phyloP scores from a whole-genome alignment of 2,329 filamentous ascomycete genomes.

The Rhexocercosporidium sp. region DNA sequence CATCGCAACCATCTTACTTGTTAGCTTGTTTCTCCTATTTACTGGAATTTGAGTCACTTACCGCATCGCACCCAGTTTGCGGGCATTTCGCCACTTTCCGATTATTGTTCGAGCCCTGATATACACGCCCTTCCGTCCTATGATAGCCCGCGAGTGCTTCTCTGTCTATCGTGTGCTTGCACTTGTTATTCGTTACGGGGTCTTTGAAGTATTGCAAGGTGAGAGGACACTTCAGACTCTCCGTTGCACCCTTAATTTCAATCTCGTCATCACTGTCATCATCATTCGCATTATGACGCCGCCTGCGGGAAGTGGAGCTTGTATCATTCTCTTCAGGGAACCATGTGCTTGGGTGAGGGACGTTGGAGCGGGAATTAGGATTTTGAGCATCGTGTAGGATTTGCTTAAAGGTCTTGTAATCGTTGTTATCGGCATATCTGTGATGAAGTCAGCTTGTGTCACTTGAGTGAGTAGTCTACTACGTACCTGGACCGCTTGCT shows the following conservation, averaged over 20 bases:
- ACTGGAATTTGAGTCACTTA: constrained; percentile 40
- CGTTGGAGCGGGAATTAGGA: constrained; percentile 55
- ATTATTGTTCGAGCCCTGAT: not conserved
- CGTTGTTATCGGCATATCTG: constrained; percentile 63
- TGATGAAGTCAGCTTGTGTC: constrained; percentile 11
- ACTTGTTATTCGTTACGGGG: constrained; percentile 69
- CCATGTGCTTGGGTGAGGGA: constrained; percentile 65
- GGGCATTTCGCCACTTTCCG: constrained; percentile 60
- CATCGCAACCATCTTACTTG: constrained; percentile 52
- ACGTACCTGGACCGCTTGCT: constrained; percentile 49
- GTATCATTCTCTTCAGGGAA: constrained; percentile 49
- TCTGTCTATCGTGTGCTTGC: constrained; percentile 76
- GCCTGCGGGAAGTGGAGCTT: constrained; percentile 17
- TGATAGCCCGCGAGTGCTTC: constrained; percentile 60
- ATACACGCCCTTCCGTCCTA: constrained; percentile 20
- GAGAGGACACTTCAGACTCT: constrained; percentile 72
- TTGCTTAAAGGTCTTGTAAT: constrained; percentile 65
- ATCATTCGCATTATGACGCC: constrained; percentile 21
- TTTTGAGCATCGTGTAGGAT: constrained; percentile 66
- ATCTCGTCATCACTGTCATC: constrained; percentile 71
- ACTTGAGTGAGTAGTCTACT: not conserved
- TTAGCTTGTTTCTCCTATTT: constrained; percentile 1
- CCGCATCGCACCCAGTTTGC: constrained; percentile 66
- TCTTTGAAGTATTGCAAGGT: constrained; percentile 68
- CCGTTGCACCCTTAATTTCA: constrained; percentile 65